These are phyloP conservation scores for Aspergillus neotritici DNA, from an alignment of 2,329 filamentous ascomycete genomes.

Conservation along the genomic window DNA sequence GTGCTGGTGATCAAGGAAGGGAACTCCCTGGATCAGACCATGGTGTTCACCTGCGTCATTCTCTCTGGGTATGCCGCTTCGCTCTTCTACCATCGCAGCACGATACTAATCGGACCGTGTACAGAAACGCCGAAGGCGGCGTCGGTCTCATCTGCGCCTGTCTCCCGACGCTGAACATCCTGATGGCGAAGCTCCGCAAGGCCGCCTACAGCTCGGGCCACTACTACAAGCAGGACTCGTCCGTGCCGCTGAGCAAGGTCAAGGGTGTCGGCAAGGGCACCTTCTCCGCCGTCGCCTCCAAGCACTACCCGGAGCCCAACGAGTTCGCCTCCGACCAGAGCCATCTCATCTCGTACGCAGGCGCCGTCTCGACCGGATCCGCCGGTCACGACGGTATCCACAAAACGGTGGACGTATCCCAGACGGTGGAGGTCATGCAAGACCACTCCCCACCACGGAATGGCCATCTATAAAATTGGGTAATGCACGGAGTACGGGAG, in stretches of 20 bases:
- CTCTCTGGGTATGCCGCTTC: slow-evolving; percentile 31
- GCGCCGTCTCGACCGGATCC: slow-evolving; percentile 10
- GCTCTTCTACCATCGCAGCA: background rate
- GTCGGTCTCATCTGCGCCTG: slow-evolving; percentile 36
- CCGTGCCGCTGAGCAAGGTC: slow-evolving; percentile 24
- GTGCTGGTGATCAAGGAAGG: slow-evolving; percentile 31
- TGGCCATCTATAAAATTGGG: background rate
- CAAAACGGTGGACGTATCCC: slow-evolving; percentile 20
- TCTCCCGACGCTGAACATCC: slow-evolving; percentile 30
- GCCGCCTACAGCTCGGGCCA: slow-evolving; percentile 23
- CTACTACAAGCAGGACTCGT: slow-evolving; percentile 25
- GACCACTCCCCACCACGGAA: background rate
- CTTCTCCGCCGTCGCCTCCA: slow-evolving; percentile 13
- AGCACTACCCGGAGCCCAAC: slow-evolving; percentile 14
- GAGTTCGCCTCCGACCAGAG: slow-evolving; percentile 26
- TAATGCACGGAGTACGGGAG: too few relatives aligned
- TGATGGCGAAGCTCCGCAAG: slow-evolving; percentile 21
- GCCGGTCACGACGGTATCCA: slow-evolving; percentile 12
- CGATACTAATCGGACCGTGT: background rate
- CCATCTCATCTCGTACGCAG: slow-evolving; percentile 28
- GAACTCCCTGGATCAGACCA: slow-evolving; percentile 25
- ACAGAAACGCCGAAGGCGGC: slow-evolving; percentile 34
- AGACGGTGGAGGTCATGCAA: slow-evolving; percentile 18
- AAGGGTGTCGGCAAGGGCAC: slow-evolving; percentile 11
- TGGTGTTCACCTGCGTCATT: slow-evolving; percentile 33